These are phyloP conservation scores for Sporothrix globosa DNA, from an alignment of 2,329 filamentous ascomycete species.

Conservation along the genomic window DNA sequence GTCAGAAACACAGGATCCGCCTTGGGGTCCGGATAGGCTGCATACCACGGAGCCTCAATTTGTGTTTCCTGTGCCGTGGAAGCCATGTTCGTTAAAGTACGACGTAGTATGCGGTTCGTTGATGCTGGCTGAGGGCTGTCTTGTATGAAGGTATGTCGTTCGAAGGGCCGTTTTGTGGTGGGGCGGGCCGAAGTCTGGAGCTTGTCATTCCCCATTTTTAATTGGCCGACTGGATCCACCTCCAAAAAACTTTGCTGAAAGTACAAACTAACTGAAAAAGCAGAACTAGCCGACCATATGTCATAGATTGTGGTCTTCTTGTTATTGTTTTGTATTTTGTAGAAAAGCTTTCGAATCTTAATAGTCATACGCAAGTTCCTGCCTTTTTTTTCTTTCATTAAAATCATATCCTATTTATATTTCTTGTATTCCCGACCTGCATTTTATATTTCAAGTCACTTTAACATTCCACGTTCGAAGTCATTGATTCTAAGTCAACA, in stretches of 20 bases:
- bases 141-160: background rate
- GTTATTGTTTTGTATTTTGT: too few species aligned
- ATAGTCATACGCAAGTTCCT: too few species aligned
- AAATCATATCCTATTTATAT: too few species aligned
- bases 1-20: background rate
- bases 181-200: background rate
- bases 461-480: too few species aligned
- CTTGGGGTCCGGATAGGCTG: slow-evolving; percentile 28
- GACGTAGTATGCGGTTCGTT: background rate
- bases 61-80: background rate
- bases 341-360: too few species aligned
- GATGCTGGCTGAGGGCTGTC: background rate
- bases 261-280: too few species aligned
- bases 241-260: background rate
- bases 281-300: too few species aligned
- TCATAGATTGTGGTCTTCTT: too few species aligned
- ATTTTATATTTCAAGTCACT: too few species aligned
- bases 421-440: too few species aligned
- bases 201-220: background rate
- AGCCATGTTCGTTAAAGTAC: background rate
- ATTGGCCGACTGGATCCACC: background rate
- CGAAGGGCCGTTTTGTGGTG: background rate
- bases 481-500: too few species aligned
- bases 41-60: slow-evolving; percentile 23
- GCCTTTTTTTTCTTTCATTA: too few species aligned